Conservation (phyloP, 495 filamentous ascomycete species). For the Chaetomidium leptoderma region DNA sequence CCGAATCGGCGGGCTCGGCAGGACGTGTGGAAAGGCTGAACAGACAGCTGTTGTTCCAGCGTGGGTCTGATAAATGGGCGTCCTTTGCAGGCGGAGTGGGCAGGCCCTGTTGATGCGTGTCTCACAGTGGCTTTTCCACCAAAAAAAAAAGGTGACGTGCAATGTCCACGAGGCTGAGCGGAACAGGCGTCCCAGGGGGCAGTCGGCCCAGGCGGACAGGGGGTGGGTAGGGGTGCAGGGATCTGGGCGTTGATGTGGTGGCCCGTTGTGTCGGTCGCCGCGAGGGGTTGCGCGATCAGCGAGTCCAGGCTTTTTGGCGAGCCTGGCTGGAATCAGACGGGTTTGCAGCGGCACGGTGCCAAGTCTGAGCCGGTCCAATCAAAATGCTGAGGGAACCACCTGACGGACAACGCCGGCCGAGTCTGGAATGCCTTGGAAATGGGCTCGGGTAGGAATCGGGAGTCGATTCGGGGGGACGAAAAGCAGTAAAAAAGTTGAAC, state of each 20-base stretch:
- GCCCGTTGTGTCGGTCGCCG: constrained; percentile 31
- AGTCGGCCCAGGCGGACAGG: constrained; percentile 34
- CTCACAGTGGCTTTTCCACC: constrained; percentile 31
- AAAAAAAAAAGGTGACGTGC: constrained; percentile 32
- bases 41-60: constrained; percentile 22
- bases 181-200: constrained; percentile 29
- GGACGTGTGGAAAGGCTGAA: constrained; percentile 19
- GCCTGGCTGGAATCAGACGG: constrained; percentile 25
- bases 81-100: constrained; percentile 24
- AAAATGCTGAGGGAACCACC: constrained; percentile 9
- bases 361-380: neutral
- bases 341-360: constrained; percentile 8
- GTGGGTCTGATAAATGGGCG: constrained; percentile 24
- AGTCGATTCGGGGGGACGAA: neutral
- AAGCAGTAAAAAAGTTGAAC: neutral
- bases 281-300: constrained; percentile 29
- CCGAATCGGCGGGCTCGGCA: constrained; percentile 25
- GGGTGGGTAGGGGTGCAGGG: constrained; percentile 22
- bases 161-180: constrained; percentile 36
- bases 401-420: constrained; percentile 28
- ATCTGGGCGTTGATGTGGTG: constrained; percentile 21
- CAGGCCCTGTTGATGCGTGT: constrained; percentile 30
- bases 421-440: constrained; percentile 13
- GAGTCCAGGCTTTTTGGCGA: constrained; percentile 25
- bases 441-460: constrained; percentile 18